Evolutionary conservation across 768 basidiomycete genomes (phyloP), one percentile per base, ranked within the genome.

Genomic region (Tulasnella sp.): DNA sequence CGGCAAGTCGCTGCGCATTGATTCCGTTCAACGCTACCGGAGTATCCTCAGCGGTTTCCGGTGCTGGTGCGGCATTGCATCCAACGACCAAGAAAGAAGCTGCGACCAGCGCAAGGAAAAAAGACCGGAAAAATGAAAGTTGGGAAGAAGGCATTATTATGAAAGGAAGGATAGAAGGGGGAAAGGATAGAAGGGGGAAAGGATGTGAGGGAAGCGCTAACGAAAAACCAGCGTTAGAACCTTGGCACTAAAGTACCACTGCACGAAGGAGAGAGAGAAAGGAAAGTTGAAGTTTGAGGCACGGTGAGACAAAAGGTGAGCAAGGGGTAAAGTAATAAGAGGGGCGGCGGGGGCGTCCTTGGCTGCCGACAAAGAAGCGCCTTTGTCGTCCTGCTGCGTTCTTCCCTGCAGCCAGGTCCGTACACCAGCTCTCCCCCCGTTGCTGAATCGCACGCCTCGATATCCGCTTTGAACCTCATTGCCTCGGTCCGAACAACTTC

Each of bases 1-100:
- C 69, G 37, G 69, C 69, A 38, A 71, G 42, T 38, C 69, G 29
- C 69, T 71, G 69, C 11, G 69, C 69, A 71, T 71, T 71, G 69
- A 42, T 71, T 14, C 37, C 37, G 25, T 22, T 38, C 42, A 49
- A 49, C 45, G 45, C 45, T 1, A 49, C 45, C 2, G 45, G 17
- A 4, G 45, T 15, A 15, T 49, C 45, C 2, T 49, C 45, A 22
- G 45, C 45, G 45, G 17, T 22, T 22, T 49, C 45, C 3, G 45
- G 45, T 8, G 45, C 45, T 22, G 45, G 45, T 49, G 45, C 45
- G 8, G 45, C 45, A 49, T 49, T 49, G 45, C 45, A 49, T 22
- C 19, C 22, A 5, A 22, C 45, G 9, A 22, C 22, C 45, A 49
- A 49, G 8, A 49, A 22, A 49, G 45, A 49, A 22, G 45, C 45